Conservation (phyloP, 2,329 filamentous ascomycete species). For the Microascus cirrosus region DNA sequence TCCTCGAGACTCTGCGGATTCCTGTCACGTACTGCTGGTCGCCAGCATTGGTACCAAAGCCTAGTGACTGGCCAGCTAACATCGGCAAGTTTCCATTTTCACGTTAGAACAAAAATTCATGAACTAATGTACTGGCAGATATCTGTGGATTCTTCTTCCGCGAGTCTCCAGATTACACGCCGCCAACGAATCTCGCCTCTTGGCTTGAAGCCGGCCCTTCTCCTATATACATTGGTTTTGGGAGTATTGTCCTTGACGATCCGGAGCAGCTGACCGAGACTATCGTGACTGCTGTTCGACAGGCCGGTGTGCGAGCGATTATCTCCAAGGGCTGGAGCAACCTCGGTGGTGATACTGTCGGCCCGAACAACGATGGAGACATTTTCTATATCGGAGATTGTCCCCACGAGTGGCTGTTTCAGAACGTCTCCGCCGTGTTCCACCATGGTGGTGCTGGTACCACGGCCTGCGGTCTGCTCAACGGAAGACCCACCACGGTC, state of each 20-base stretch:
- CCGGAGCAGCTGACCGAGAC: slow-evolving; percentile 58
- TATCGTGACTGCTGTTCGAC: slow-evolving; percentile 59
- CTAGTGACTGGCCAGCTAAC: slow-evolving; percentile 61
- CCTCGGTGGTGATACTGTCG: slow-evolving; percentile 58
- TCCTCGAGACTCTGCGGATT: slow-evolving; percentile 63
- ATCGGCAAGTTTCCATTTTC: slow-evolving; percentile 24
- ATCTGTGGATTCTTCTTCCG: slow-evolving; percentile 72
- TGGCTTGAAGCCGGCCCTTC: slow-evolving; percentile 62
- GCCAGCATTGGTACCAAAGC: slow-evolving; percentile 64
- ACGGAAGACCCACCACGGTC: slow-evolving; percentile 69
- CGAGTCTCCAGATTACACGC: slow-evolving; percentile 52
- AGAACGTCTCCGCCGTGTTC: slow-evolving; percentile 68
- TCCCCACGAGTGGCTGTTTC: slow-evolving; percentile 84
- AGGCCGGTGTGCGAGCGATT: slow-evolving; percentile 61
- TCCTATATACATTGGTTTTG: slow-evolving; percentile 75
- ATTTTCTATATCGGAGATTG: slow-evolving; percentile 76
- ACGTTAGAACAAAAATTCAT: neutral
- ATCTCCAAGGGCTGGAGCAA: slow-evolving; percentile 87
- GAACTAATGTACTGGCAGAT: slow-evolving; percentile 18
- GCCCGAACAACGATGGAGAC: slow-evolving; percentile 51
- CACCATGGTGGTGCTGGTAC: slow-evolving; percentile 86
- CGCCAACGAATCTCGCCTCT: slow-evolving; percentile 49
- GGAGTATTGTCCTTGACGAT: slow-evolving; percentile 71
- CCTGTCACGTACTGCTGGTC: slow-evolving; percentile 94
- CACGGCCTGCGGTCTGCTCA: slow-evolving; percentile 71